Evolutionary conservation across 2,329 filamentous ascomycete species (phyloP).

Genomic region (Neofusicoccum sp.): DNA sequence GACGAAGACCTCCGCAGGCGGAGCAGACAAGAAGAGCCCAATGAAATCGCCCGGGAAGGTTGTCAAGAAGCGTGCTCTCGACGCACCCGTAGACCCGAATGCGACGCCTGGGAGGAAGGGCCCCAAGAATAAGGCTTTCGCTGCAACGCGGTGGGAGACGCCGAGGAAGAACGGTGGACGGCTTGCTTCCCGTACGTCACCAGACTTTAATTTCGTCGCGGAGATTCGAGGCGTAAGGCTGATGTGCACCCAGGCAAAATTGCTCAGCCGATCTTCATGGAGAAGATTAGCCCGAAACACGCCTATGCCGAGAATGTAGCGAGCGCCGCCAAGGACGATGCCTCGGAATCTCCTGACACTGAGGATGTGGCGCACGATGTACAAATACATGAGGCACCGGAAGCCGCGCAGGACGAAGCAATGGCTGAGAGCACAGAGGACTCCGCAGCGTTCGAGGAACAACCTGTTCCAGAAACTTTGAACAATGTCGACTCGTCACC

Average conservation of each 20-base stretch:
- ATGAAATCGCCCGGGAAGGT: conserved; percentile 39
- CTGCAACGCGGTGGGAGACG: conserved; percentile 33
- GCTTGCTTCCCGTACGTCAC: conserved; percentile 1
- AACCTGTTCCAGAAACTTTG: not conserved
- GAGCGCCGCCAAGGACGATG: not conserved
- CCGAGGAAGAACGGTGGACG: not conserved
- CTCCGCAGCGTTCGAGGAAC: not conserved
- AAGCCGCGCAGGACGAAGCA: not conserved
- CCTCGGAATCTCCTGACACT: not conserved
- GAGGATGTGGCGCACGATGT: not conserved
- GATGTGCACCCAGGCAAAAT: not conserved
- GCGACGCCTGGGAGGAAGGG: conserved; percentile 19
- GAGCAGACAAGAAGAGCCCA: conserved; percentile 22
- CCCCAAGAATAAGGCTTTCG: conserved; percentile 32
- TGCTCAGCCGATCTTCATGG: not conserved
- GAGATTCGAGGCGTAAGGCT: not conserved
- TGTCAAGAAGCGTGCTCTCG: conserved; percentile 46
- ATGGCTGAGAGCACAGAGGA: not conserved
- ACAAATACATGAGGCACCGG: not conserved
- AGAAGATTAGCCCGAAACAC: not conserved
- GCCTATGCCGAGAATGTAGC: not conserved
- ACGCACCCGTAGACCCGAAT: conserved; percentile 30
- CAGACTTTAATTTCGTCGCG: not conserved
- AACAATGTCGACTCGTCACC: not conserved
- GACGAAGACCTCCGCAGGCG: conserved; percentile 20